These are phyloP conservation scores for Trametes versicolor DNA, from an alignment of 1,284 basidiomycete species.

Conservation along the genomic window DNA sequence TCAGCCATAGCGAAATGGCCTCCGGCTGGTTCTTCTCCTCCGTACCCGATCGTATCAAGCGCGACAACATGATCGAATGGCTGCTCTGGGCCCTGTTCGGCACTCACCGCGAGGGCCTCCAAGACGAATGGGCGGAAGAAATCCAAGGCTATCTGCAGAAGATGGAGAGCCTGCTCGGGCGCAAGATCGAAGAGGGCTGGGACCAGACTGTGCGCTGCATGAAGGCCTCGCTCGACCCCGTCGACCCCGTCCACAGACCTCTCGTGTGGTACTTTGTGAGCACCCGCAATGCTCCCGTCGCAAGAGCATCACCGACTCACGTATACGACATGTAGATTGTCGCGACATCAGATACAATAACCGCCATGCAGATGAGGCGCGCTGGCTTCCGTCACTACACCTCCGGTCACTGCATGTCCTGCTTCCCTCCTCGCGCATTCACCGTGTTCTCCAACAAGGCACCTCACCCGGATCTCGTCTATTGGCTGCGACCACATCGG, in stretches of 20 bases:
- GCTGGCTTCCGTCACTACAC: slow-evolving; percentile 66
- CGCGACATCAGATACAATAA: slow-evolving; percentile 56
- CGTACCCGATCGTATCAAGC: slow-evolving; percentile 44
- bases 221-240: slow-evolving; percentile 64
- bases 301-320: not conserved
- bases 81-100: slow-evolving; percentile 71
- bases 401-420: slow-evolving; percentile 47
- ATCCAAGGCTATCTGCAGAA: slow-evolving; percentile 54
- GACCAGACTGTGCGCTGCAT: slow-evolving; percentile 53
- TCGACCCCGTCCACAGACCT: slow-evolving; percentile 62
- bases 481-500: slow-evolving; percentile 70
- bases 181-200: slow-evolving; percentile 51
- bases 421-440: slow-evolving; percentile 64
- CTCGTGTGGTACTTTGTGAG: slow-evolving; percentile 70
- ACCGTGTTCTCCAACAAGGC: slow-evolving; percentile 55
- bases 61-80: slow-evolving; percentile 67
- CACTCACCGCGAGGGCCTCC: slow-evolving; percentile 40
- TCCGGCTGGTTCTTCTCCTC: slow-evolving; percentile 64
- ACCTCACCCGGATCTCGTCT: slow-evolving; percentile 54
- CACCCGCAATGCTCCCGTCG: slow-evolving; percentile 20
- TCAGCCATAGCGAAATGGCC: slow-evolving; percentile 48
- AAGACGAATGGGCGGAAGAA: slow-evolving; percentile 58
- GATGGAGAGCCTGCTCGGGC: slow-evolving; percentile 51
- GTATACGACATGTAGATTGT: slow-evolving; percentile 55
- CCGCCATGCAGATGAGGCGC: slow-evolving; percentile 49